phyloP scores from a whole-genome alignment of 305 asterid species.

The Fraxinus paxiana region DNA sequence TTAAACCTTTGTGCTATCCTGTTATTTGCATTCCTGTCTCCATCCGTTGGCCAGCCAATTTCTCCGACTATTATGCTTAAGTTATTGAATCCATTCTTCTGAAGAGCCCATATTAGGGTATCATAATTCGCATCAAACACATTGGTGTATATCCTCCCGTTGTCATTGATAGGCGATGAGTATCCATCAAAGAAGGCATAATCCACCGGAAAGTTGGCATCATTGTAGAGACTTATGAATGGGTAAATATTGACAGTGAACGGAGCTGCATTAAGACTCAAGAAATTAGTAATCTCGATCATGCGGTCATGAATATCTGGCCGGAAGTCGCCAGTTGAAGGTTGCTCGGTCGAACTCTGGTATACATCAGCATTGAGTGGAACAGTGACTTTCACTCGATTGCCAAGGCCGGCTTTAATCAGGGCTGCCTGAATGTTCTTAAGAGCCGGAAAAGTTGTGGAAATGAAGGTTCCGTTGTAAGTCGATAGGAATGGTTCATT shows the following conservation, averaged over 20 bases:
- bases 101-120: constrained; percentile 77
- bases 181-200: constrained; percentile 88
- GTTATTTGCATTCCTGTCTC: constrained; percentile 53
- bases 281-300: constrained; percentile 61
- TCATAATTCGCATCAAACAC: constrained; percentile 87
- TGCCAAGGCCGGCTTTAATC: constrained; percentile 79
- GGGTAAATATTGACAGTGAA: constrained; percentile 96
- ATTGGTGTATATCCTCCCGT: constrained; percentile 65
- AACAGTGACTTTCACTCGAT: constrained; percentile 59
- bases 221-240: constrained; percentile 71
- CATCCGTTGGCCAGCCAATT: constrained; percentile 95
- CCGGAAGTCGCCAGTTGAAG: constrained; percentile 81
- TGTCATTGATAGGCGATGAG: constrained; percentile 65
- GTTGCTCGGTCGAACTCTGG: constrained; percentile 51
- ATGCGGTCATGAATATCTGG: constrained; percentile 52
- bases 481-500: constrained; percentile 77
- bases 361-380: constrained; percentile 91
- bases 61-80: constrained; percentile 73
- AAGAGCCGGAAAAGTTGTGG: constrained; percentile 70
- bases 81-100: constrained; percentile 63
- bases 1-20: constrained; percentile 69
- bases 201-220: constrained; percentile 65
- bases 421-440: constrained; percentile 87
- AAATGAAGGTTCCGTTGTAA: constrained; percentile 57
- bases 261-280: constrained; percentile 59